Evolutionary conservation across 208 protist genomes (phyloP), one percentile per base, ranked within the genome.

Genomic region (Eutreptiella sp.): DNA sequence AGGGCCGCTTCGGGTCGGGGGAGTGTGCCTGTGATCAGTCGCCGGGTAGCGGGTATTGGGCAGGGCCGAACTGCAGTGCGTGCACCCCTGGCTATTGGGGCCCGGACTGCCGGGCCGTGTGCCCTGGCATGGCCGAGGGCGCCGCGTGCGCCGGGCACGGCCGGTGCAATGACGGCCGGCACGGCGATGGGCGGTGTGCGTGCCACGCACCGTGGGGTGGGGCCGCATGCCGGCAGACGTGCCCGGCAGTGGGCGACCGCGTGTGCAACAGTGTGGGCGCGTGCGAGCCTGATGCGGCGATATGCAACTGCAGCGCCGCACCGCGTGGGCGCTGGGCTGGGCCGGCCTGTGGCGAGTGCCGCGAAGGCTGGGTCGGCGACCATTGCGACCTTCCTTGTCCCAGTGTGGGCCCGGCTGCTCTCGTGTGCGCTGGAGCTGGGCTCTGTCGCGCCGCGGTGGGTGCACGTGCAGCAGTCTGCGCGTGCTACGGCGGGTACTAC

Each of bases 221-320:
- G 48, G 24, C n/a, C 53, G 45, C 11, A 5, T 64, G 58, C 23
- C 23, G 21, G 5, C 14, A 26, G 19, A 7, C 11, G 5, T 64
- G 23, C 46, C 42, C 9, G 9, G 58, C 48, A 11, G 14, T 33
- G 11, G 14, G 14, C n/a, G n/a, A n/a, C n/a, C 39, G 50, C 36
- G 28, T 57, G n/a, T 48, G 43, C 43, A n/a, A n/a, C 26, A 23
- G 43, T 24, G 19, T 28, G 19, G 43, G 43, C 43, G 16, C 43
- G 9, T 48, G 43, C 43, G 14, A 11, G 19, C 9, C 14, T 7
- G 43, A 7, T 57, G 23, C 14, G 16, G 50, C 31, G 11, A 14
- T 64, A n/a, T 64, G 58, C 29, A 63, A 32, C 11, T 64, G 58
- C 46, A 63, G 59, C 46, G 16, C 5, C 19, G 24, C 16, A 7